Evolutionary conservation across 176 grass and related monocot genomes (phyloP).

Genomic region (Calamus simplicifolius): DNA sequence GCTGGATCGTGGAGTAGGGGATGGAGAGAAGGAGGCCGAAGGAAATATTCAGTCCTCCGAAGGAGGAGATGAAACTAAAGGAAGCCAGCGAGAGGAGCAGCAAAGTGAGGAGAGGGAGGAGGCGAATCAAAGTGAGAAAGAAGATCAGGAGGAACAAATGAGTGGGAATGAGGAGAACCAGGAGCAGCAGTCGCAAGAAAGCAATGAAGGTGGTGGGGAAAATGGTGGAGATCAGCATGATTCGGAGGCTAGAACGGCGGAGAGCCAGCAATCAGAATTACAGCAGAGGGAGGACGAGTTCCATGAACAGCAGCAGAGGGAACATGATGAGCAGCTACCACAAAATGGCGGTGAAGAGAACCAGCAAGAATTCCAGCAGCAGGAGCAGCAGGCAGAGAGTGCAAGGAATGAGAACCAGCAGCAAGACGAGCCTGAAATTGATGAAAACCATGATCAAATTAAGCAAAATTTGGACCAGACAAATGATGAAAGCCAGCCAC

Average conservation of each 20-base stretch:
- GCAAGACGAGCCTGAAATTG: no score
- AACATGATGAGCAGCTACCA: constrained; percentile 32
- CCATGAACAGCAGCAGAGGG: constrained; percentile 41
- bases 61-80: constrained; percentile 12
- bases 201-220: constrained; percentile 45
- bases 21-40: neutral
- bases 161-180: neutral
- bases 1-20: constrained; percentile 4
- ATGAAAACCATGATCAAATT: no score
- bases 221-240: neutral
- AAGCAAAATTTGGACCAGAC: no score
- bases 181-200: constrained; percentile 5
- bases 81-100: neutral
- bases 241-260: constrained; percentile 63
- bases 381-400: neutral
- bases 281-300: constrained; percentile 40
- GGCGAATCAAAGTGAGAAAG: no score
- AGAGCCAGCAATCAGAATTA: constrained; percentile 37
- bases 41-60: neutral
- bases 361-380: neutral
- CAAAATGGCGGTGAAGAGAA: neutral
- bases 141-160: no score
- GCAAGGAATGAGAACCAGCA: no score
- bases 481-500: no score
- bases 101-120: neutral